Evolutionary conservation across 192 early-diverging fungal genomes (phyloP).

Genomic region (Umbelopsis vinacea): DNA sequence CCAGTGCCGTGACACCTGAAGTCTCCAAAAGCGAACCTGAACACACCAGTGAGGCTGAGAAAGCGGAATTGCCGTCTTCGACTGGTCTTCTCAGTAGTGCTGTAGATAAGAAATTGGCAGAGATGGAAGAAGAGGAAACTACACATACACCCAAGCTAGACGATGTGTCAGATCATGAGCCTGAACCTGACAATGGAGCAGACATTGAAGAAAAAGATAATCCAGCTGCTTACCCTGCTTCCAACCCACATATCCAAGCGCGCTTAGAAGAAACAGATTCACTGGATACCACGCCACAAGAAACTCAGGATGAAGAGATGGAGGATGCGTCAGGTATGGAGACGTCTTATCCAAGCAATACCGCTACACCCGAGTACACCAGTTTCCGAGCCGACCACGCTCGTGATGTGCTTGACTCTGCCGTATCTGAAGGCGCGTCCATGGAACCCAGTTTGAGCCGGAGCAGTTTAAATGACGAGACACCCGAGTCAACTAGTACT

Average conservation of each 20-base stretch:
- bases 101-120: neutral
- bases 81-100: neutral
- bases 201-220: conserved; percentile 13
- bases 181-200: neutral
- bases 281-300: conserved; percentile 1
- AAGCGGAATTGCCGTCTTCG: neutral
- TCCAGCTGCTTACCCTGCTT: conserved; percentile 14
- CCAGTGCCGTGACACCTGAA: neutral
- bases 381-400: neutral
- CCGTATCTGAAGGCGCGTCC: neutral
- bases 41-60: neutral
- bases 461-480: conserved; percentile 11
- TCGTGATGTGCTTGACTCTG: neutral
- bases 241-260: conserved; percentile 1
- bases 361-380: conserved; percentile 5
- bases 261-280: conserved; percentile 16
- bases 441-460: conserved; percentile 19
- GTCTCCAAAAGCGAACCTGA: neutral
- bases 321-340: neutral
- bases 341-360: neutral
- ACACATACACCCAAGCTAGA: conserved; percentile 14
- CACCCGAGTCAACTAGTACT: neutral
- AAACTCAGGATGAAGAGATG: conserved; percentile 14
- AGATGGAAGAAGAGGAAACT: conserved; percentile 8
- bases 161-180: conserved; percentile 12